Conservation (phyloP, 2,329 filamentous ascomycete genomes). For the Aspergillus sp. region DNA sequence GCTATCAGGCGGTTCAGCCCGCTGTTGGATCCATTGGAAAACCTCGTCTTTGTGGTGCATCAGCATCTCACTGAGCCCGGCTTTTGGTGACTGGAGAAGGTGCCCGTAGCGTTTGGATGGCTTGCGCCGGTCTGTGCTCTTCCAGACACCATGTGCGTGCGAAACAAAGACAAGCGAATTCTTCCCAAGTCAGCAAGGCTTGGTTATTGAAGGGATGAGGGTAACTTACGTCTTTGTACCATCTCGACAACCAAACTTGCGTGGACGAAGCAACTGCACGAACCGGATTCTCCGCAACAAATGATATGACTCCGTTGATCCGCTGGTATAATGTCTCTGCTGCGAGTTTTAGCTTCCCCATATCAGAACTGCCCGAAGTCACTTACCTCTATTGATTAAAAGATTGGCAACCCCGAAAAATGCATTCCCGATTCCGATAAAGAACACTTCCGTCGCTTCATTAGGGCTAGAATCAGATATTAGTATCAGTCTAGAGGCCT, state of each 20-base stretch:
- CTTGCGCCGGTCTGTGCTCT: slow-evolving; percentile 61
- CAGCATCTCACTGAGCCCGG: slow-evolving; percentile 62
- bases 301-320: slow-evolving; percentile 76
- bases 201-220: background rate
- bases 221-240: slow-evolving; percentile 72
- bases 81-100: slow-evolving; percentile 52
- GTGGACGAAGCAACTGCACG: slow-evolving; percentile 81
- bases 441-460: slow-evolving; percentile 73
- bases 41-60: slow-evolving; percentile 57
- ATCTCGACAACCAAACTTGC: slow-evolving; percentile 67
- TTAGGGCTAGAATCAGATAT: slow-evolving; percentile 55
- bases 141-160: slow-evolving; percentile 76
- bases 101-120: slow-evolving; percentile 62
- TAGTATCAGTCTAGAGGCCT: background rate
- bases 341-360: slow-evolving; percentile 16
- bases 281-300: slow-evolving; percentile 74
- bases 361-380: background rate
- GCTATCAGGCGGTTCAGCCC: slow-evolving; percentile 32
- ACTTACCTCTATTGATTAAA: slow-evolving; percentile 72
- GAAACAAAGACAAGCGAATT: slow-evolving; percentile 81
- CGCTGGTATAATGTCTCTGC: slow-evolving; percentile 65
- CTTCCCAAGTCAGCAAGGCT: slow-evolving; percentile 27
- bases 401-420: slow-evolving; percentile 83
- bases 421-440: slow-evolving; percentile 88
- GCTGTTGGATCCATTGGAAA: slow-evolving; percentile 50